Conservation (phyloP, 164 flowering plant species). For the Stephania japonica region DNA sequence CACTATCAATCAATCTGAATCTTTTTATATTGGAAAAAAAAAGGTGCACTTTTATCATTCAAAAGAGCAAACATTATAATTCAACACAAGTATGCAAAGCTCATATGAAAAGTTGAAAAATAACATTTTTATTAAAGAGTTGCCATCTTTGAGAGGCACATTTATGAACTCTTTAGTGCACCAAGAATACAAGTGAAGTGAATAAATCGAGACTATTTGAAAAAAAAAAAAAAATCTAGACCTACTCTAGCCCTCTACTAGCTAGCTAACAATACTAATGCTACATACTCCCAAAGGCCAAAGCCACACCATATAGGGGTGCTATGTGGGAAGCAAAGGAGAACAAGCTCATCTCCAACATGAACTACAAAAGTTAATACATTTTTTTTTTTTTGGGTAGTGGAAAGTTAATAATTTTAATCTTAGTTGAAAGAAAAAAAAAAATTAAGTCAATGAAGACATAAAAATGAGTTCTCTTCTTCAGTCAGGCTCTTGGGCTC, state of each 20-base stretch:
- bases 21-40: too few species aligned
- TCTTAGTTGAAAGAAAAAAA: too few species aligned
- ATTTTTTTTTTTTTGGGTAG: too few species aligned
- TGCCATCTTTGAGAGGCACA: slow-evolving; percentile 8
- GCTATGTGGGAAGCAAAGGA: slow-evolving; percentile 32
- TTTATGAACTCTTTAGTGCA: not conserved
- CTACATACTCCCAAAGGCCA: not conserved
- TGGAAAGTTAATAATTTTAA: too few species aligned
- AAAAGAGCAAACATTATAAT: not conserved
- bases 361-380: not conserved
- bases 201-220: too few species aligned
- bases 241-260: not conserved
- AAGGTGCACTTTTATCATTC: too few species aligned
- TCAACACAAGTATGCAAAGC: not conserved
- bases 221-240: too few species aligned
- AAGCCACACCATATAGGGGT: not conserved
- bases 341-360: slow-evolving; percentile 90
- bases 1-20: too few species aligned
- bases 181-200: not conserved
- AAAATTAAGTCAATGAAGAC: not conserved
- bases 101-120: not conserved
- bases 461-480: not conserved
- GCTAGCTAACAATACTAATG: not conserved
- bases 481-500: slow-evolving; percentile 63
- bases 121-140: not conserved